Evolutionary conservation across 1,284 basidiomycete genomes (phyloP), one percentile per base, ranked within the genome.

Genomic region (Cutaneotrichosporon sp.): DNA sequence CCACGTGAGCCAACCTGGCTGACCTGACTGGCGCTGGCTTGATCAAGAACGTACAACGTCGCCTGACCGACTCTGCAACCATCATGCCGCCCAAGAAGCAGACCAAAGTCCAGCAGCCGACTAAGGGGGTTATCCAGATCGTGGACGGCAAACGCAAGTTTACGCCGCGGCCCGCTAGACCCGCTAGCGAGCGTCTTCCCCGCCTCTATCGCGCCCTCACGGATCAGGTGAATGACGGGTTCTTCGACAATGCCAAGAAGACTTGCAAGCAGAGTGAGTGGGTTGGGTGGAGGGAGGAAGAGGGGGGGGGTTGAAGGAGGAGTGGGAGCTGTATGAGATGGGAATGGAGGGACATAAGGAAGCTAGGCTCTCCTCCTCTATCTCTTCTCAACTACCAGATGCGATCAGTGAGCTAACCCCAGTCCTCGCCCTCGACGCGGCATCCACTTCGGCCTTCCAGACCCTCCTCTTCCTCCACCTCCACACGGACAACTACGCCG

Each of bases 211-310:
- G 85, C 60, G 89, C 90, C 57, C 81, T 94, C 22, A 88, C 87
- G 73, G 89, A 90, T 26, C 91, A 93, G 75, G 87, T 92, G 71
- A 90, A 93, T 69, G 90, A 89, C 38, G 89, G 88, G 3, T 87
- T 91, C 80, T 88, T 90, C 75, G 81, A 82, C 63, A 91, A 90
- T 76, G 90, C 90, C 34, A 84, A 91, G 75, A 91, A 89, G 85
- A 92, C 91, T 66, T 92, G 90, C 83, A 89, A 91, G 81, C 91
- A 91, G 82, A 90, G 91, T 90, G 73, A 69, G 86, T 85, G 63
- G 22, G 5, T 18, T 14, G 10, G 52, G 31, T 32, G 18, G 46
- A 47, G 11, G 16, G 46, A 7, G 9, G 5, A 14, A 14, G 18
- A 47, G 46, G 14, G 7, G 46, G 13, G 2, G 34, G 34, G 34